Evolutionary conservation across 2,329 filamentous ascomycete genomes (phyloP), one percentile per base, ranked within the genome.

Genomic region (Trichoderma sp.): DNA sequence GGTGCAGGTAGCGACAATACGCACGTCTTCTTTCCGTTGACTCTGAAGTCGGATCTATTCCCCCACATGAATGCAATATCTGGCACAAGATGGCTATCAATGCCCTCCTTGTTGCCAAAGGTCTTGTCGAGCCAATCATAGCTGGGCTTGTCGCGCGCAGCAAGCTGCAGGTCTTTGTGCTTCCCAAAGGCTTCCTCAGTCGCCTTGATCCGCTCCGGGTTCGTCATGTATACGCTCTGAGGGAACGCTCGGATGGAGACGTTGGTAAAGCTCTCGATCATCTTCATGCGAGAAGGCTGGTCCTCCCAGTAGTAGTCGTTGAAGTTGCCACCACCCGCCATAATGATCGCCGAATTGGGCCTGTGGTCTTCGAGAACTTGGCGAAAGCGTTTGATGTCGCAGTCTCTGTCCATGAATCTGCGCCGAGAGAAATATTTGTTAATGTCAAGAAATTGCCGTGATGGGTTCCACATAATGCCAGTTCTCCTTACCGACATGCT

Each of bases 51-150:
- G 21, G 59, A 54, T 62, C 59, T 48, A 44, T 62, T 62, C 26
- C 59, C 59, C 59, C 59, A 62, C 59, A 62, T 62, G 48, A 62
- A 62, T 24, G 59, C 59, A 54, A 62, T 62, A 28, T 62, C 59
- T n/a, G 59, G 59, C 2, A 62, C 59, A 15, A 62, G 59, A 45
- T 52, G 45, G 26, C 48, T 54, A 26, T 62, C 39, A 17, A 62
- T 62, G 5, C 59, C 59, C 17, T 51, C 45, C 26, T 44, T 62
- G 21, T 62, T 39, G 39, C 48, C 50, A 39, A 62, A 62, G 1
- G 59, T 62, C 17, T 62, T 54, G 34, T 52, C 48, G 5, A 62
- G 59, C 59, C 59, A 62, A 26, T 62, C 59, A 9, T 62, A 62
- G 41, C 59, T 62, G 3, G 59, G 59, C 14, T 50, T 26, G 14